phyloP scores from a whole-genome alignment of 2,329 filamentous ascomycete species.

The Teratosphaeriaceae sp. region DNA sequence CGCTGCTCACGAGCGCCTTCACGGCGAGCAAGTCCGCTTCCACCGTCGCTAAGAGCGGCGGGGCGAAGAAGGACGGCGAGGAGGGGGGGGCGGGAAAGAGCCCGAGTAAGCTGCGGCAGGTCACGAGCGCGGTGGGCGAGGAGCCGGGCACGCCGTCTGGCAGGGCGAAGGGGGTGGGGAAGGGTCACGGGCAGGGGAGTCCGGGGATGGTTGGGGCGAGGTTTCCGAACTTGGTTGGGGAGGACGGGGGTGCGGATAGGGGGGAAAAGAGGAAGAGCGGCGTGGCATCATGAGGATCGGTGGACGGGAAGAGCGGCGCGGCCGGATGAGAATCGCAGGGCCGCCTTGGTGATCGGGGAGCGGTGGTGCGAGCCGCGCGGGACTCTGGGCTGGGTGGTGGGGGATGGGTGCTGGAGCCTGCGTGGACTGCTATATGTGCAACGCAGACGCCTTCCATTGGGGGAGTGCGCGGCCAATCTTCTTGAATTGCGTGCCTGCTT shows the following conservation, averaged over 20 bases:
- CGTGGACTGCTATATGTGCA: no score
- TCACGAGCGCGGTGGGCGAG: constrained; percentile 13
- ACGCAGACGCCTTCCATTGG: no score
- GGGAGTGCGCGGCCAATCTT: no score
- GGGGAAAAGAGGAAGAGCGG: neutral
- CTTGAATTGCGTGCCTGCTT: no score
- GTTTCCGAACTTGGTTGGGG: neutral
- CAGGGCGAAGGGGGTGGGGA: neutral
- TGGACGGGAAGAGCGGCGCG: constrained; percentile 12
- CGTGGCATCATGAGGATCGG: neutral
- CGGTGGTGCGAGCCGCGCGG: no score
- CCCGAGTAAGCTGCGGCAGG: constrained; percentile 25
- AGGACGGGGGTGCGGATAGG: neutral
- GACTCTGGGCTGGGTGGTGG: no score
- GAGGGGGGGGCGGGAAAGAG: constrained; percentile 11
- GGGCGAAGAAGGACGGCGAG: constrained; percentile 12
- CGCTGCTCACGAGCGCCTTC: constrained; percentile 16
- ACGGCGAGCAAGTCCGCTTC: constrained; percentile 18
- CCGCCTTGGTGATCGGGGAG: no score
- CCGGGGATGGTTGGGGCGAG: neutral
- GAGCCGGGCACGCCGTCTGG: neutral
- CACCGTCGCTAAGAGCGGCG: constrained; percentile 11
- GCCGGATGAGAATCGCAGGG: no score
- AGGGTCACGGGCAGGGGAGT: no score
- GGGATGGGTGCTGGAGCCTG: no score